phyloP scores from a whole-genome alignment of 352 stramenopile species.

The Phytophthora brassicae region DNA sequence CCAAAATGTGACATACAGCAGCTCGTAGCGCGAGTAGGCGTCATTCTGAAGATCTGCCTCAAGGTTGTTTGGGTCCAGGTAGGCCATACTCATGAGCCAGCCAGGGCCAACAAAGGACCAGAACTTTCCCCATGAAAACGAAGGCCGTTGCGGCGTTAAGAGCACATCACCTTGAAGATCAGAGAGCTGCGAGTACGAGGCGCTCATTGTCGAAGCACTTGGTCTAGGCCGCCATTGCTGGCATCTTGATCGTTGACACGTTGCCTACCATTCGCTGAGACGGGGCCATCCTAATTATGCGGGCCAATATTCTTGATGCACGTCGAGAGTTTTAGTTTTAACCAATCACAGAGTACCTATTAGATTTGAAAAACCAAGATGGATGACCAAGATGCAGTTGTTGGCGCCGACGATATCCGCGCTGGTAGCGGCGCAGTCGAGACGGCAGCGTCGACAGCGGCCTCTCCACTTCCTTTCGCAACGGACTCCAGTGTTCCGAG shows the following conservation, averaged over 20 bases:
- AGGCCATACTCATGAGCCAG: too few relatives aligned
- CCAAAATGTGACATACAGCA: conserved; percentile 88
- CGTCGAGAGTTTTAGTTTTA: background rate
- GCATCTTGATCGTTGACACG: conserved; percentile 20
- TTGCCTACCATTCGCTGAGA: conserved; percentile 18
- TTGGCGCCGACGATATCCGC: too few relatives aligned
- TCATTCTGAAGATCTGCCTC: conserved; percentile 92
- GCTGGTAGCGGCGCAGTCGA: background rate
- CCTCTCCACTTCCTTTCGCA: background rate
- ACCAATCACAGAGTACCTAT: conserved; percentile 5
- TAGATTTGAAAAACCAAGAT: conserved; percentile 9
- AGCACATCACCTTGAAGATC: conserved; percentile 13
- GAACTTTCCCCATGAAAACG: conserved; percentile 63
- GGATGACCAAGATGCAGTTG: conserved; percentile 7
- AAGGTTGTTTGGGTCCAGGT: conserved; percentile 87
- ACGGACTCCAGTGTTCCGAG: conserved; percentile 31
- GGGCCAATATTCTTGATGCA: too few relatives aligned
- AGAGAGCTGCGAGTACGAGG: conserved; percentile 26
- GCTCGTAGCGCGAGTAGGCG: conserved; percentile 76
- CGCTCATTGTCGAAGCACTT: conserved; percentile 16
- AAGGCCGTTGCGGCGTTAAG: conserved; percentile 9
- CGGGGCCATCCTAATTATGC: background rate
- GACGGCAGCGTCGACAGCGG: background rate
- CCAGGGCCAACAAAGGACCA: conserved; percentile 56
- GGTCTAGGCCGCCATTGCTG: conserved; percentile 12